These are phyloP conservation scores for Ajuga chamaepitys DNA, from an alignment of 257 asterid genomes.

Conservation along the genomic window DNA sequence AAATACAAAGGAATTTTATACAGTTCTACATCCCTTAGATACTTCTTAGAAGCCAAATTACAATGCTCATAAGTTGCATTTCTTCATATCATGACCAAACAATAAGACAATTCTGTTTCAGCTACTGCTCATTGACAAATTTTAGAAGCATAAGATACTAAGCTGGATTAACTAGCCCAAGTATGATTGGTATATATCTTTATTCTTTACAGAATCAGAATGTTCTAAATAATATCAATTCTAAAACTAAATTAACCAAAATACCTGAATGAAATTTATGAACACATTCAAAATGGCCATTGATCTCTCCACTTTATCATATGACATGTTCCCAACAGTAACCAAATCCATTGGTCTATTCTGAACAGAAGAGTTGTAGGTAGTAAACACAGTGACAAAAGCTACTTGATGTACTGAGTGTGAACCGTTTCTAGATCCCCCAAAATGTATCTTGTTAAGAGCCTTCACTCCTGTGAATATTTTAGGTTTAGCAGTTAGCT, in stretches of 20 bases:
- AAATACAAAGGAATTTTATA: background rate
- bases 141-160: background rate
- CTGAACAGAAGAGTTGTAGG: constrained; percentile 48
- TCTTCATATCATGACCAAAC: background rate
- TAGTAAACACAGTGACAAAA: constrained; percentile 71
- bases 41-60: background rate
- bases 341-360: constrained; percentile 43
- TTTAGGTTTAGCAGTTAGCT: background rate
- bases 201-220: background rate
- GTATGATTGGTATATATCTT: background rate
- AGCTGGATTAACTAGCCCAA: background rate
- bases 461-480: constrained; percentile 58
- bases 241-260: background rate
- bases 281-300: constrained; percentile 70
- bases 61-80: background rate
- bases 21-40: background rate
- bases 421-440: constrained; percentile 15
- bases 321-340: constrained; percentile 65
- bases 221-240: background rate
- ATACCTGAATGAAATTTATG: constrained; percentile 84
- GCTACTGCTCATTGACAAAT: background rate
- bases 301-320: constrained; percentile 74
- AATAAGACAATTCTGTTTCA: background rate
- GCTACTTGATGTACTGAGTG: constrained; percentile 34
- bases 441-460: constrained; percentile 50